Percentiles rank a stretch among this genome's conserved stretches.
Evolutionary conservation across 768 basidiomycete genomes (phyloP).

Genomic region (Nidularia sp.): DNA sequence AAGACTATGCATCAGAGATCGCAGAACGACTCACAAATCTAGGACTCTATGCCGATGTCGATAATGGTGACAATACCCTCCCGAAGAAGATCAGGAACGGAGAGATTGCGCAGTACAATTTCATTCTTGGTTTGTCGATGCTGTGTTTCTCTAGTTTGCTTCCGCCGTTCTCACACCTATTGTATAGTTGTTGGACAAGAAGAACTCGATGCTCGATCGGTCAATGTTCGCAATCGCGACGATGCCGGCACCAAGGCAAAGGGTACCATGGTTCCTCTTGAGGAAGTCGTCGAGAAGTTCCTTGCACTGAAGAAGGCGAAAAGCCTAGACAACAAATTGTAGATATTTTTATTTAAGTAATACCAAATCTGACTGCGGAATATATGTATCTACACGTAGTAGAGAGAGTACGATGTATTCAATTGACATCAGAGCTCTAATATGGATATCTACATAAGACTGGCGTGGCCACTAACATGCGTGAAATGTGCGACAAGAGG

Average conservation of each 20-base stretch:
- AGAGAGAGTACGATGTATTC: neutral
- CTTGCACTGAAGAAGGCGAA: conserved; percentile 60
- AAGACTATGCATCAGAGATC: conserved; percentile 86
- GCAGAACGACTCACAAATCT: conserved; percentile 58
- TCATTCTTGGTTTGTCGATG: conserved; percentile 75
- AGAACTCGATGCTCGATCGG: conserved; percentile 80
- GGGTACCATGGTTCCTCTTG: conserved; percentile 70
- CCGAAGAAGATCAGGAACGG: conserved; percentile 98
- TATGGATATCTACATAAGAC: too few species aligned
- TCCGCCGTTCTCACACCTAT: too few species aligned
- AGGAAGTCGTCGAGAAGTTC: conserved; percentile 67
- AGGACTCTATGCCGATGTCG: conserved; percentile 88
- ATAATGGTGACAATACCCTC: conserved; percentile 87
- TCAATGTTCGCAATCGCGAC: conserved; percentile 95
- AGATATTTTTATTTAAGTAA: neutral
- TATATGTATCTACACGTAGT: neutral
- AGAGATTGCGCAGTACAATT: conserved; percentile 97
- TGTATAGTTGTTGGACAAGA: conserved; percentile 70
- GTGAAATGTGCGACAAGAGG: neutral
- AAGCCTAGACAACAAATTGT: conserved; percentile 38
- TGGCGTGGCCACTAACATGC: too few species aligned
- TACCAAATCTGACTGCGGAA: neutral
- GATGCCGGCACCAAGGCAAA: conserved; percentile 84
- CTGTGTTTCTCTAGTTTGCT: neutral
- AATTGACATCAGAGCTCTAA: neutral